Evolutionary conservation across 352 stramenopile genomes (phyloP), one percentile per base, ranked within the genome.

Genomic region (Globisporangium spiculum): DNA sequence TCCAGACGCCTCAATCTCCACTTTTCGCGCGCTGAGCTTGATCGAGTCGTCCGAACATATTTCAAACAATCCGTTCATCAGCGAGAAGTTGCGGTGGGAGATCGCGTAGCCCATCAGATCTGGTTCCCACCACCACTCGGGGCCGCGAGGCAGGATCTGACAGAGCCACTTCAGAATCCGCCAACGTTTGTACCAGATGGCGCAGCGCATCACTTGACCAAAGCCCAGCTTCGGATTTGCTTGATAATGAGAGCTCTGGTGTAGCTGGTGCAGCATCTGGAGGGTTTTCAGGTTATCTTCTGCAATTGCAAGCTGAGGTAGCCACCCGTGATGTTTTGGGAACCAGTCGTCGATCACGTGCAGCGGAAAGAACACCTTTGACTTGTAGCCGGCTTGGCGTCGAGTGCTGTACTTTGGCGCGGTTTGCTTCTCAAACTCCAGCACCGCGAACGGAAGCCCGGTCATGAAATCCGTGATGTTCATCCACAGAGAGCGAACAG

Each of bases 161-260:
- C n/a, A 34, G 57, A 63, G 57, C 57, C 57, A 63, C 18, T 52
- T 32, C n/a, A 63, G 3, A 22, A 63, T 63, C 57, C 30, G 26
- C 57, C 57, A 63, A n/a, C 57, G 10, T 41, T 63, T 63, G 24
- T 48, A 63, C 57, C 57, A 52, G 34, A 63, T 63, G 3, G 57
- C 57, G 16, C 57, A 63, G 34, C 57, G 57, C 34, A 63, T 24
- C n/a, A 63, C 57, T 46, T 53, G 34, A 4, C 34, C 38, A 32
- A 63, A 63, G 32, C 18, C 2, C n/a, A 63, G 57, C 34, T 53
- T 63, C 2, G 32, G 34, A 18, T 53, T 34, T 16, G 57, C 34
- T 63, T 32, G 57, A 7, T 63, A 63, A 26, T 63, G 38, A 12
- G 34, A 16, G 34, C 22, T 52, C 9, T 30, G 34, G 7, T 22